Evolutionary conservation across 129 eudicot genomes (phyloP).

Genomic region (Pittosporum tobira): DNA sequence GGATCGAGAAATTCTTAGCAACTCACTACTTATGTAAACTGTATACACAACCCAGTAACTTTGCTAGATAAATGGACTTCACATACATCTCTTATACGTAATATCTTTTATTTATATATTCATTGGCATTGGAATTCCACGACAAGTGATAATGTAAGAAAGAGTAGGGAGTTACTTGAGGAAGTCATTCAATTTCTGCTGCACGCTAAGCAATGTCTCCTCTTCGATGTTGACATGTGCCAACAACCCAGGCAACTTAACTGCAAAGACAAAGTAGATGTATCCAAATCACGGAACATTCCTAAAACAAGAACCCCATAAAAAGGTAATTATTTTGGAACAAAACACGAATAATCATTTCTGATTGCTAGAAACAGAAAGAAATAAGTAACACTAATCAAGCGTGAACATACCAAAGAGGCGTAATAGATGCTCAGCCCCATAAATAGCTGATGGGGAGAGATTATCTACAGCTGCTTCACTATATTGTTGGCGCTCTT

Average conservation of each 20-base stretch:
- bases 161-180: slow-evolving; percentile 52
- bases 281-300: slow-evolving; percentile 4
- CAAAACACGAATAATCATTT: neutral
- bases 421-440: slow-evolving; percentile 95
- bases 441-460: slow-evolving; percentile 80
- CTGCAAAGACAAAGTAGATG: slow-evolving; percentile 37
- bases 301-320: neutral
- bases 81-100: too few relatives aligned
- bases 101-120: neutral
- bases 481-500: slow-evolving; percentile 70
- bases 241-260: slow-evolving; percentile 81
- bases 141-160: neutral
- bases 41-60: too few relatives aligned
- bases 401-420: slow-evolving; percentile 73
- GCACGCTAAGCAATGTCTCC: slow-evolving; percentile 56
- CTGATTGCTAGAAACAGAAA: neutral
- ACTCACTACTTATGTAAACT: too few relatives aligned
- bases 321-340: neutral
- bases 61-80: too few relatives aligned
- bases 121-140: neutral
- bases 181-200: slow-evolving; percentile 70
- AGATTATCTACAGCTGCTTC: slow-evolving; percentile 55
- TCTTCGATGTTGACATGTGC: slow-evolving; percentile 70
- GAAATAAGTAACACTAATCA: too few relatives aligned
- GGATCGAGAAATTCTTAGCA: too few relatives aligned